phyloP scores from a whole-genome alignment of 2,329 filamentous ascomycete species.

The Fusarium austroafricanum region DNA sequence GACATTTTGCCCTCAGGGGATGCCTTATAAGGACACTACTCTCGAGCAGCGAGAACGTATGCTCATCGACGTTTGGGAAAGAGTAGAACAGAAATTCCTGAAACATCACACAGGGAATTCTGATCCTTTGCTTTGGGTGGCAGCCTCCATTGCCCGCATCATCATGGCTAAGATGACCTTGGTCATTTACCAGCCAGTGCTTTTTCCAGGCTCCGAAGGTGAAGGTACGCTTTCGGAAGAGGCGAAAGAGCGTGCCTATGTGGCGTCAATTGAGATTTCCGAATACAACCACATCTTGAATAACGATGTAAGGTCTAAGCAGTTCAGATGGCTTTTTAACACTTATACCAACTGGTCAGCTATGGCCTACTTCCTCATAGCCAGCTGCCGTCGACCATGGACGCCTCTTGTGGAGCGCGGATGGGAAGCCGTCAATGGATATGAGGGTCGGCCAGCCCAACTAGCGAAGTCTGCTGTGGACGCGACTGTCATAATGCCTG shows the following conservation, averaged over 20 bases:
- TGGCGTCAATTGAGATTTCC: slow-evolving; percentile 78
- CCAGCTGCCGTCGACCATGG: slow-evolving; percentile 60
- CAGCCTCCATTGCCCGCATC: slow-evolving; percentile 74
- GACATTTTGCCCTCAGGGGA: slow-evolving; percentile 47
- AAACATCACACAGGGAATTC: slow-evolving; percentile 61
- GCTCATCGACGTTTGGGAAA: slow-evolving; percentile 64
- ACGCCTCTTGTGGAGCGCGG: slow-evolving; percentile 62
- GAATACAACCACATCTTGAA: slow-evolving; percentile 75
- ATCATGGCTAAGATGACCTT: slow-evolving; percentile 84
- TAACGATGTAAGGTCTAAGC: slow-evolving; percentile 62
- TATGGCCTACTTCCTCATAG: slow-evolving; percentile 61
- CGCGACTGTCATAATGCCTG: slow-evolving; percentile 63
- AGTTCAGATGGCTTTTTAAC: slow-evolving; percentile 63
- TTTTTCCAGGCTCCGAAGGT: slow-evolving; percentile 67
- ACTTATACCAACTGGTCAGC: slow-evolving; percentile 66
- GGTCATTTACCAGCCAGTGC: slow-evolving; percentile 79
- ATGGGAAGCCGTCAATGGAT: slow-evolving; percentile 59
- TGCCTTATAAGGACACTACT: slow-evolving; percentile 39
- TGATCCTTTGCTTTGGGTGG: slow-evolving; percentile 73
- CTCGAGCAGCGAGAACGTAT: slow-evolving; percentile 56
- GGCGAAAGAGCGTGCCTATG: slow-evolving; percentile 75
- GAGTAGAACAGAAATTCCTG: slow-evolving; percentile 67
- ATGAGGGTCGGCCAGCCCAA: slow-evolving; percentile 55
- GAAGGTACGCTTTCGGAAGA: slow-evolving; percentile 68
- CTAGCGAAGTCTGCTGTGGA: slow-evolving; percentile 59